phyloP scores from a whole-genome alignment of 2,329 filamentous ascomycete genomes.

The Westerdykella ornata region DNA sequence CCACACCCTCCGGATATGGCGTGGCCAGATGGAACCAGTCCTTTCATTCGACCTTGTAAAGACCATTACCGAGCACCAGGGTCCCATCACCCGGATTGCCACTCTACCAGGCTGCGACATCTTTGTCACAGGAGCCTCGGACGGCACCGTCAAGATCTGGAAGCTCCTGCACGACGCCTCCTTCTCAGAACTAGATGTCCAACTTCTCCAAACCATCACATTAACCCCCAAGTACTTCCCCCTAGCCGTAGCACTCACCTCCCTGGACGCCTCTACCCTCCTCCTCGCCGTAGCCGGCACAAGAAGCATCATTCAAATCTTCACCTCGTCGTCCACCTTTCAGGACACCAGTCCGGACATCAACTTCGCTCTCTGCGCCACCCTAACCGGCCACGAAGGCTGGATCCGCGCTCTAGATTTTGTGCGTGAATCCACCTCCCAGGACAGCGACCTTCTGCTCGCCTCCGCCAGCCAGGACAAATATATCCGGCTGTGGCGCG shows the following conservation, averaged over 20 bases:
- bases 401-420: slow-evolving; percentile 89
- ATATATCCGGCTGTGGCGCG: slow-evolving; percentile 88
- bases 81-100: slow-evolving; percentile 62
- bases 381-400: slow-evolving; percentile 81
- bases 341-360: slow-evolving; percentile 28
- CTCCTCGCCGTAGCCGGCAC: slow-evolving; percentile 84
- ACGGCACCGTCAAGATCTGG: slow-evolving; percentile 63
- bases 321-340: slow-evolving; percentile 44
- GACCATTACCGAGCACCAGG: slow-evolving; percentile 60
- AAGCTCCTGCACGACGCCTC: slow-evolving; percentile 43
- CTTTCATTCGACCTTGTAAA: slow-evolving; percentile 38
- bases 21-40: slow-evolving; percentile 18
- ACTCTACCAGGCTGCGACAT: slow-evolving; percentile 41
- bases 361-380: slow-evolving; percentile 66
- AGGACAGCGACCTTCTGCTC: slow-evolving; percentile 64
- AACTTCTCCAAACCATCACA: slow-evolving; percentile 51
- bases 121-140: slow-evolving; percentile 56
- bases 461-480: slow-evolving; percentile 96
- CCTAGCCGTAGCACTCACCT: slow-evolving; percentile 63
- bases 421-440: slow-evolving; percentile 51
- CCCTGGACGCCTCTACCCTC: slow-evolving; percentile 51
- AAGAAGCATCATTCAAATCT: slow-evolving; percentile 72
- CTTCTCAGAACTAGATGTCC: slow-evolving; percentile 17
- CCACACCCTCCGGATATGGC: slow-evolving; percentile 63
- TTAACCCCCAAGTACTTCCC: slow-evolving; percentile 77